Base-by-base conservation (phyloP, 1,139 yeast genomes). In the Yamadazyma trypodendri region DNA sequence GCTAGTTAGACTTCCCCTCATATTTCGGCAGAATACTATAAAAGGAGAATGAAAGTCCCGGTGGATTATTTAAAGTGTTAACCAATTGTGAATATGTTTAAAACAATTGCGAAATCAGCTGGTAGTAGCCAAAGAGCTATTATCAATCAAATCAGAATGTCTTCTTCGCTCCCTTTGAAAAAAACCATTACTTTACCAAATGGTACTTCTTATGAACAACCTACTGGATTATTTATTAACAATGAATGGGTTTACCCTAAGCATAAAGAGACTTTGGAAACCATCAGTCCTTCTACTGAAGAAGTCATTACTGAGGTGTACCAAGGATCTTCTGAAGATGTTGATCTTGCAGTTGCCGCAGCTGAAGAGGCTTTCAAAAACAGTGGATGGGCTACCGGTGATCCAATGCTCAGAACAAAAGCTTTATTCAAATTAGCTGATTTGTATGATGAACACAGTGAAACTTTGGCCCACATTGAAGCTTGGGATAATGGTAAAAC, bases 401-500 rank as follows among this genome's bases (percentile, higher is more conserved):
- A 61, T 34, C 68, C 85, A 40, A 62, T 68, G 35, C 67, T 64
- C 40, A 78, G 87, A 61, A 79, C 77, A 21, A 59, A 58, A 38
- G 72, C 71, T 32, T 61, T 84, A 49, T 59, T 60, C 58, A 81
- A 76, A 54, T 63, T 83, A 41, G 88, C 88, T 39, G 84, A 81
- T 40, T 65, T 81, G 50, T 58, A 84, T 55, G 86, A 81, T 42
- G 64, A 71, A 47, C 67, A 83, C 49, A 65, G 72, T 32, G 88
- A 82, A 39, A 57, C 75, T 33, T 59, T 85, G 41, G 80, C 86
- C 28, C 65, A 78, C 39, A 79, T 85, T 53, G 95, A 85, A 68
- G 72, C 90, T 23, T 71, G 83, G 63, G 94, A 85, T 58, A 83
- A 85, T 46, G 95, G 95, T 61, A 85, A 85, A 64, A 81, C 89